Conservation (phyloP, 2,329 filamentous ascomycete species). For the Xylariaceae sp. region DNA sequence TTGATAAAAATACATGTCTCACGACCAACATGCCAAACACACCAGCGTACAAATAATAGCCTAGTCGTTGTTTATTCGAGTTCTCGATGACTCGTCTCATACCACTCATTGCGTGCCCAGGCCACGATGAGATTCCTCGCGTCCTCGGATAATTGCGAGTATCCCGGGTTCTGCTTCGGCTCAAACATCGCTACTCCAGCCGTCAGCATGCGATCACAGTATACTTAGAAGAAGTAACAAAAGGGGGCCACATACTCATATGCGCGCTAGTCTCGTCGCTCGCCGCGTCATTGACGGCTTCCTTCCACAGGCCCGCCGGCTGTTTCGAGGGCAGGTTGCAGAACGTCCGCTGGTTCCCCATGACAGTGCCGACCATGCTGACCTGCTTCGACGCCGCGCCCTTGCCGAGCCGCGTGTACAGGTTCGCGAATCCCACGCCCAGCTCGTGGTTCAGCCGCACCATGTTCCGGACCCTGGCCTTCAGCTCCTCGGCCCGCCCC, state of each 20-base stretch:
- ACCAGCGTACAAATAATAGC: not conserved
- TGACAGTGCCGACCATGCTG: slow-evolving; percentile 58
- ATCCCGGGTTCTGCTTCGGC: slow-evolving; percentile 71
- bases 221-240: slow-evolving; percentile 4
- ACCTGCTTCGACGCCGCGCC: slow-evolving; percentile 60
- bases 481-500: slow-evolving; percentile 79
- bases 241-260: slow-evolving; percentile 56
- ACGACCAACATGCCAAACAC: not conserved
- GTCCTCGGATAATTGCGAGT: slow-evolving; percentile 65
- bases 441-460: slow-evolving; percentile 66
- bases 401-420: slow-evolving; percentile 82
- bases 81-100: slow-evolving; percentile 51
- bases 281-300: slow-evolving; percentile 77
- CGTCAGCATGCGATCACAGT: slow-evolving; percentile 3
- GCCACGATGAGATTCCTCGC: slow-evolving; percentile 66
- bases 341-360: slow-evolving; percentile 80
- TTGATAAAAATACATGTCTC: not conserved
- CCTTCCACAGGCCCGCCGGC: slow-evolving; percentile 62
- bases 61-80: slow-evolving; percentile 35
- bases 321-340: slow-evolving; percentile 73
- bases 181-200: slow-evolving; percentile 68
- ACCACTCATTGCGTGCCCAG: slow-evolving; percentile 71
- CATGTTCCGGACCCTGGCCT: slow-evolving; percentile 70
- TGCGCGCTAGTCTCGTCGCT: slow-evolving; percentile 81
- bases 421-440: slow-evolving; percentile 76